Evolutionary conservation across 306 rosid genomes (phyloP).

Genomic region (Luffa acutangula): DNA sequence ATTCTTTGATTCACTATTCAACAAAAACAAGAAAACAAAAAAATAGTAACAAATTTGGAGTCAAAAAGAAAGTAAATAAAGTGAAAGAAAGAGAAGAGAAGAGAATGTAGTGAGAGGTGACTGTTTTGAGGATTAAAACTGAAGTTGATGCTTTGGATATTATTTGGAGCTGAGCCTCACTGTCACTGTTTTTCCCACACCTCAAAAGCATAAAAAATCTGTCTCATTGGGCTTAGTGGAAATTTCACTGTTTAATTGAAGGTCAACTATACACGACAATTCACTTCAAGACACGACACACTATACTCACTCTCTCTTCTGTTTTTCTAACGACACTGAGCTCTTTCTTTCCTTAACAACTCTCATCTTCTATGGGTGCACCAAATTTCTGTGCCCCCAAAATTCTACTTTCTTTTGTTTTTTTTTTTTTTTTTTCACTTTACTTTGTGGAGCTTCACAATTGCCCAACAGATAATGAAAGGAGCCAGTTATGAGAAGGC

Average conservation of each 20-base stretch:
- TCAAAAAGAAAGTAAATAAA: neutral
- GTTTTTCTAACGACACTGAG: neutral
- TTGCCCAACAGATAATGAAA: neutral
- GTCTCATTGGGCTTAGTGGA: constrained; percentile 51
- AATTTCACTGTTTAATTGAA: constrained; percentile 35
- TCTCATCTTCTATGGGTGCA: neutral
- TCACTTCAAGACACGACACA: neutral
- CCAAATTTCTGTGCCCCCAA: neutral
- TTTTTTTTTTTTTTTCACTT: neutral
- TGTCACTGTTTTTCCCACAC: constrained; percentile 15
- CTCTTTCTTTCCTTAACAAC: no score
- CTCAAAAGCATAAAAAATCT: constrained; percentile 35
- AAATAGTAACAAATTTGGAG: neutral
- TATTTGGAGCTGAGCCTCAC: constrained; percentile 1
- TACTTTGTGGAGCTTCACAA: neutral
- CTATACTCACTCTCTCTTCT: no score
- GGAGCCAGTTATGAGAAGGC: neutral
- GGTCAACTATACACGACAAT: constrained; percentile 81
- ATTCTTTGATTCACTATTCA: neutral
- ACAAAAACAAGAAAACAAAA: neutral
- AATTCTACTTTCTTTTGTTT: neutral
- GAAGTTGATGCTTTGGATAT: constrained; percentile 11
- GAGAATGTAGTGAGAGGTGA: neutral
- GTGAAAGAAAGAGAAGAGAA: neutral
- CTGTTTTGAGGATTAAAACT: neutral